A percentile compares a stretch with the other conserved stretches of the same genome.
phyloP scores from a whole-genome alignment of 441 rosid species.

The Croton laevigatus region DNA sequence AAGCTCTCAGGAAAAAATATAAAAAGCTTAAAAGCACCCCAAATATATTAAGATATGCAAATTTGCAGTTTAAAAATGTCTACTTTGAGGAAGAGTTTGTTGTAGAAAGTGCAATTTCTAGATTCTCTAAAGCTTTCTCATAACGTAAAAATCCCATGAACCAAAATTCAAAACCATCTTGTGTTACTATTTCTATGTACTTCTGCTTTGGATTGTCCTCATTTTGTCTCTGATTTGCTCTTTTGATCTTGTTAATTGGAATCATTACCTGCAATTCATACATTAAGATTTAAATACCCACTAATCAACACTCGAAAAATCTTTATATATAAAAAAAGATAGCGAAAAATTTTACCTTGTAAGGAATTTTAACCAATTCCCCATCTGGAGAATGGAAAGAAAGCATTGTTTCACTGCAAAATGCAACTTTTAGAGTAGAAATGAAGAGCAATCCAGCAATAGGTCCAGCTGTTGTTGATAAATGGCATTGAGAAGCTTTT shows the following conservation, averaged over 20 bases:
- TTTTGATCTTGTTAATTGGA: conserved; percentile 33
- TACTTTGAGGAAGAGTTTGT: neutral
- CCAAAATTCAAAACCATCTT: conserved; percentile 41
- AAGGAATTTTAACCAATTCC: conserved; percentile 25
- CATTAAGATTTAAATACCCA: neutral
- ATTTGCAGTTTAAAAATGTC: too few relatives aligned
- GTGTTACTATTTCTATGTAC: conserved; percentile 34
- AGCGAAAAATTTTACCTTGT: conserved; percentile 35
- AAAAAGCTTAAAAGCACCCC: too few relatives aligned
- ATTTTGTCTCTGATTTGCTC: conserved; percentile 28
- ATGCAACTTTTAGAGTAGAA: conserved; percentile 36
- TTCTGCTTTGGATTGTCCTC: conserved; percentile 37
- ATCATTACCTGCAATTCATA: conserved; percentile 34
- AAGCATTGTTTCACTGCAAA: conserved; percentile 35
- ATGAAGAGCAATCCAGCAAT: conserved; percentile 41
- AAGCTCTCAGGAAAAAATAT: too few relatives aligned
- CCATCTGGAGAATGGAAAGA: conserved; percentile 27
- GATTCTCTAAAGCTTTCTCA: conserved; percentile 36
- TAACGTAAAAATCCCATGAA: conserved; percentile 45
- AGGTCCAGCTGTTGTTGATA: conserved; percentile 44
- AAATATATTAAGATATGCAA: too few relatives aligned
- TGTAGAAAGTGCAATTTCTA: conserved; percentile 34
- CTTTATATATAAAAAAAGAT: too few relatives aligned
- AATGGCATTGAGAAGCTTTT: conserved; percentile 49
- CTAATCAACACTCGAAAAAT: too few relatives aligned